Evolutionary conservation across 2,329 filamentous ascomycete genomes (phyloP).

Genomic region (Trichophyton schoenleinii): DNA sequence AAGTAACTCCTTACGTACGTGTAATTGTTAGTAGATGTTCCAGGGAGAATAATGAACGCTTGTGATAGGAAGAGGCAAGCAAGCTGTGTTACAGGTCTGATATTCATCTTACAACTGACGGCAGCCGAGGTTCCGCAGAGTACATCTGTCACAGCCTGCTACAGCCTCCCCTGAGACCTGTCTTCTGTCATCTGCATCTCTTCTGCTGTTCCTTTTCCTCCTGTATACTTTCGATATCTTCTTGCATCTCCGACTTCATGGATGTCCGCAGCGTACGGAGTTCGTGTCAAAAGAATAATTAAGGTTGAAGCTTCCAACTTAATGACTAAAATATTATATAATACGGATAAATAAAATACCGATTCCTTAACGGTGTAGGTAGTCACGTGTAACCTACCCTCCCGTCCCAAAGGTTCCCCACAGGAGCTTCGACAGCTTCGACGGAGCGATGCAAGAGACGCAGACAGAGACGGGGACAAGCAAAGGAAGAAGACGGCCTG

Average conservation of each 20-base stretch:
- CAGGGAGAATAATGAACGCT: background rate
- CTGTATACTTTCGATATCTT: background rate
- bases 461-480: background rate
- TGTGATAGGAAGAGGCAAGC: background rate
- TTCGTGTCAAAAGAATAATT: too few species aligned
- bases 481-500: background rate
- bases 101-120: background rate
- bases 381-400: background rate
- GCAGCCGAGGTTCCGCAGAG: background rate
- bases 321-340: background rate
- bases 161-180: background rate
- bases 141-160: background rate
- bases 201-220: background rate
- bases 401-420: background rate
- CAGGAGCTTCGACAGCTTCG: background rate
- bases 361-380: background rate
- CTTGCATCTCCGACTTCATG: too few species aligned
- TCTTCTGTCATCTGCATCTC: background rate
- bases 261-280: too few species aligned
- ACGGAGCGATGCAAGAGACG: background rate
- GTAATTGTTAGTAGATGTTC: background rate
- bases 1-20: background rate
- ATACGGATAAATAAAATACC: background rate
- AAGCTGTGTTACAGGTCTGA: background rate
- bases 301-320: background rate